Base-by-base conservation (phyloP, 345 rosid species). In the Zanthoxylum bungeanum region DNA sequence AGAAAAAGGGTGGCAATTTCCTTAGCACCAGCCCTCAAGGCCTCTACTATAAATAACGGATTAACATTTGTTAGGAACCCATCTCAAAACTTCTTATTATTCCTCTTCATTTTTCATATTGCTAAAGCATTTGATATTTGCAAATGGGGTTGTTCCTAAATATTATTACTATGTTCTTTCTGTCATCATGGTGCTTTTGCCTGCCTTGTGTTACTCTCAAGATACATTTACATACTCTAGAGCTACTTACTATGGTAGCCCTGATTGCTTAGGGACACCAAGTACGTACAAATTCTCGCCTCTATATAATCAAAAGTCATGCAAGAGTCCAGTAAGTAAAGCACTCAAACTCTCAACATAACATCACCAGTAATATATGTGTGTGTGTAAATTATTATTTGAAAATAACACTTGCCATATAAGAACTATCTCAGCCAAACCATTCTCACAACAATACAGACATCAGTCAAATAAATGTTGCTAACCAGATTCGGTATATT, bases 201-300 rank as follows among this genome's bases (percentile, higher is more conserved):
- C 91, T 56, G 82, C 75, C 36, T 57, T 80, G 60, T 75, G 78
- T 61, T 60, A 68, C 73, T 81, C 80, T 65, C 83, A 84, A 21
- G 82, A 78, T 9, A 21, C 36, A 28, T 90, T 79, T 70, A 81
- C 71, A 4, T n/a, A 9, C 77, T 90, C 97, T 1, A 83, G 90
- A 73, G 97, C 97, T 12, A 92, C 98, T 51, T 92, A 79, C 55
- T 92, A 85, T 64, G 97, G 97, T 30, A 94, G 95, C 64, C 95
- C 97, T 31, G 89, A 90, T 66, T 87, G 98, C 83, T 86, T 78
- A 66, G 95, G 88, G 55, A 94, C 87, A 58, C 87, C 93, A 71
- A 79, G 98, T 94, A 87, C 27, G 90, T 55, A 19, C n/a, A 57
- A 65, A 36, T 10, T 14, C 52, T 30, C 34, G 21, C 9, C 9